These are phyloP conservation scores for Corinectria fuckeliana DNA, from an alignment of 2,329 filamentous ascomycete species.

Conservation along the genomic window DNA sequence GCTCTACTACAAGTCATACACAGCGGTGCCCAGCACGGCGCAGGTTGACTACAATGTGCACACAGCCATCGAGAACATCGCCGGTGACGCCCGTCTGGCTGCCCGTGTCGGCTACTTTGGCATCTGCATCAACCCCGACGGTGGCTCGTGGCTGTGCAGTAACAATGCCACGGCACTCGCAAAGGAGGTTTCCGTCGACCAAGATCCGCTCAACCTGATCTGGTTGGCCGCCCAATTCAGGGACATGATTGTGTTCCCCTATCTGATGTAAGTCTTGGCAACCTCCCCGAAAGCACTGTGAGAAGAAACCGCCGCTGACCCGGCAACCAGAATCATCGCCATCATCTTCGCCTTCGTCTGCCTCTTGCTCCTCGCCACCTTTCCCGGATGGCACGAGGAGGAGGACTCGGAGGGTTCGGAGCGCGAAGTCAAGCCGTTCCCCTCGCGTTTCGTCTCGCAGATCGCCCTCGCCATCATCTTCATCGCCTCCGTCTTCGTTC, in stretches of 20 bases:
- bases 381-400: constrained; percentile 97
- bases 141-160: constrained; percentile 90
- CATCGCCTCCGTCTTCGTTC: constrained; percentile 71
- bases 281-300: too few relatives aligned
- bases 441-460: constrained; percentile 89
- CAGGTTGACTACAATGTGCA: constrained; percentile 92
- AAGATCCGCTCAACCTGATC: constrained; percentile 95
- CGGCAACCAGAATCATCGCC: constrained; percentile 78
- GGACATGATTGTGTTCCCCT: constrained; percentile 97
- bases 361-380: constrained; percentile 92
- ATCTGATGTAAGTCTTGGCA: constrained; percentile 77
- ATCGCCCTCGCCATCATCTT: constrained; percentile 93
- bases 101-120: constrained; percentile 97
- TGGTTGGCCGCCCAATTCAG: constrained; percentile 98
- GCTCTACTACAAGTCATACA: constrained; percentile 93
- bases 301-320: constrained; percentile 3
- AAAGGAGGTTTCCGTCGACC: constrained; percentile 85
- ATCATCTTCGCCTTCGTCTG: constrained; percentile 97
- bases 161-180: constrained; percentile 96
- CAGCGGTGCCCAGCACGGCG: constrained; percentile 79
- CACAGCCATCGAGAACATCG: constrained; percentile 87
- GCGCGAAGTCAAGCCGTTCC: constrained; percentile 92
- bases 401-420: constrained; percentile 81
- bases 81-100: constrained; percentile 81
- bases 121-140: constrained; percentile 92